Conservation (phyloP, 2,329 filamentous ascomycete species). For the Pseudopithomyces chartarum region DNA sequence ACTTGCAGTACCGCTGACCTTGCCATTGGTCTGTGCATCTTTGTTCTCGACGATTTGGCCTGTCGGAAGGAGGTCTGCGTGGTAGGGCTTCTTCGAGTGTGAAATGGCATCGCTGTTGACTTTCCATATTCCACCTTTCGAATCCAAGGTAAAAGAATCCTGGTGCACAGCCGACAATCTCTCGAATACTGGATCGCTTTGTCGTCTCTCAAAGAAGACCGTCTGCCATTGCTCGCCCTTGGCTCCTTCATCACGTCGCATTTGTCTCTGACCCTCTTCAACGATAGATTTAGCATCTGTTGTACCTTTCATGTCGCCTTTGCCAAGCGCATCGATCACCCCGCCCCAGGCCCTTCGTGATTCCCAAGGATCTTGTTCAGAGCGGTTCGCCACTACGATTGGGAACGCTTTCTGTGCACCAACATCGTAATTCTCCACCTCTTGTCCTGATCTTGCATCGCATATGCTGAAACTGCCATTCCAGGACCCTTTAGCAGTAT, state of each 20-base stretch:
- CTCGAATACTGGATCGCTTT: slow-evolving; percentile 32
- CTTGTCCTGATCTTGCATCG: slow-evolving; percentile 37
- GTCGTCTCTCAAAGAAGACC: slow-evolving; percentile 48
- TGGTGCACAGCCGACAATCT: slow-evolving; percentile 23
- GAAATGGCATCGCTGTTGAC: slow-evolving; percentile 28
- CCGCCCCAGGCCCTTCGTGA: slow-evolving; percentile 50
- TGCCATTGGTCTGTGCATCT: slow-evolving; percentile 1
- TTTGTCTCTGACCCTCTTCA: slow-evolving; percentile 47
- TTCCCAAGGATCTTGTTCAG: slow-evolving; percentile 53
- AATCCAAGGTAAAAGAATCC: slow-evolving; percentile 30
- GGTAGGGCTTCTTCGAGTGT: slow-evolving; percentile 33
- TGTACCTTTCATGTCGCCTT: slow-evolving; percentile 48
- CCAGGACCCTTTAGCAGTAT: slow-evolving; percentile 50
- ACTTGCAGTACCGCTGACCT: not conserved
- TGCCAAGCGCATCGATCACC: slow-evolving; percentile 45
- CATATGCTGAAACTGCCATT: slow-evolving; percentile 46
- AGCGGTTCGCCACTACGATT: slow-evolving; percentile 32
- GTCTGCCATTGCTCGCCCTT: slow-evolving; percentile 44
- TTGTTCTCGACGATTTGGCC: slow-evolving; percentile 17
- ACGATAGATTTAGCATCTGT: slow-evolving; percentile 37
- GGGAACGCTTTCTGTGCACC: slow-evolving; percentile 22
- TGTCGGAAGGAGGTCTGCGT: slow-evolving; percentile 32
- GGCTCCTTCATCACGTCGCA: slow-evolving; percentile 47
- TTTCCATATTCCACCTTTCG: slow-evolving; percentile 39
- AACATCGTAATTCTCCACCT: slow-evolving; percentile 46